Evolutionary conservation across 2,329 filamentous ascomycete genomes (phyloP).

Genomic region (Helotiales sp.): DNA sequence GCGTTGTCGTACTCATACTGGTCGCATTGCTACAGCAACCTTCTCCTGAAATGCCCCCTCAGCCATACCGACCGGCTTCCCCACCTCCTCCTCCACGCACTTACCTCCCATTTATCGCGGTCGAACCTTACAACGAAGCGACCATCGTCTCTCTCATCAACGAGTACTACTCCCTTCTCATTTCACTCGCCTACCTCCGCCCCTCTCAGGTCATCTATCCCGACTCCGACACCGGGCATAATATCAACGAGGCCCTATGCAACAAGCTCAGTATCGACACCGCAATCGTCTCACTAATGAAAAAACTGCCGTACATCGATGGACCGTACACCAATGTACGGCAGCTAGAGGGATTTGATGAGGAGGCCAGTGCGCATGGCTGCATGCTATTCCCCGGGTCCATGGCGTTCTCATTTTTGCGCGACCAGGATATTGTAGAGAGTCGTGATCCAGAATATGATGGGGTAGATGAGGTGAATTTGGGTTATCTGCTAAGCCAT

Average conservation of each 20-base stretch:
- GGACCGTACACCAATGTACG: neutral
- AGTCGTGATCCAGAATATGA: neutral
- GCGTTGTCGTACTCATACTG: neutral
- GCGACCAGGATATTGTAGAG: conserved; percentile 1
- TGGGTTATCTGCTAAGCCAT: neutral
- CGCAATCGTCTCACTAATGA: conserved; percentile 6
- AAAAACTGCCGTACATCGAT: conserved; percentile 6
- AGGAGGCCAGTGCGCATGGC: neutral
- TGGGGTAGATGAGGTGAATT: neutral
- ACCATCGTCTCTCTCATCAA: conserved; percentile 1
- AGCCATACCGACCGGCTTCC: neutral
- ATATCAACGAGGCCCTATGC: conserved; percentile 69
- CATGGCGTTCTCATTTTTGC: conserved; percentile 1
- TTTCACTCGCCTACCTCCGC: conserved; percentile 64
- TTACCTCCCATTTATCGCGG: neutral
- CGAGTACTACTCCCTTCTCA: conserved; percentile 2
- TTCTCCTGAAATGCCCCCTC: neutral
- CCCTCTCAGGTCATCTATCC: conserved; percentile 52
- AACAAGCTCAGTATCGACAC: conserved; percentile 55
- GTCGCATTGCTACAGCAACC: neutral
- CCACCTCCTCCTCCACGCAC: neutral
- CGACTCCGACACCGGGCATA: conserved; percentile 47
- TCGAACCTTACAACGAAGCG: conserved; percentile 2
- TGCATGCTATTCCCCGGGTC: neutral
- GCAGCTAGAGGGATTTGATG: neutral